Conservation (phyloP, 140 eudicot species). For the Ambrosia hybrid region DNA sequence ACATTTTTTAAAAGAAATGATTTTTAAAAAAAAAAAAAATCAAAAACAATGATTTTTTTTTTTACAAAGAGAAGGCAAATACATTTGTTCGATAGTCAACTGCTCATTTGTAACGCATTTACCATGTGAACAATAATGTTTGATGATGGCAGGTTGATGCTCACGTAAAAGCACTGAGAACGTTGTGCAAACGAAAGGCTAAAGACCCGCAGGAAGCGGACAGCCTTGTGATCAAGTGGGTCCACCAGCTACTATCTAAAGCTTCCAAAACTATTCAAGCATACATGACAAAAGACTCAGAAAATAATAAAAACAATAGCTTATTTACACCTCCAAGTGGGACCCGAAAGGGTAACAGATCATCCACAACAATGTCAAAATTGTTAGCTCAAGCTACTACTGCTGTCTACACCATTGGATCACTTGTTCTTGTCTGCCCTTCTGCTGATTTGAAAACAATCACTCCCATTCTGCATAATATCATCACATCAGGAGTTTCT, state of each 20-base stretch:
- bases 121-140: background rate
- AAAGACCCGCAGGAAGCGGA: constrained; percentile 62
- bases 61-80: background rate
- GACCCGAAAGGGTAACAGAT: constrained; percentile 37
- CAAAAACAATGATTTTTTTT: too few relatives aligned
- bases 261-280: constrained; percentile 59
- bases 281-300: constrained; percentile 53
- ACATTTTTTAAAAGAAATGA: background rate
- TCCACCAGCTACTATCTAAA: constrained; percentile 59
- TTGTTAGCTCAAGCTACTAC: constrained; percentile 45
- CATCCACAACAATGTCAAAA: constrained; percentile 44
- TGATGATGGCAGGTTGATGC: constrained; percentile 70
- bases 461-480: constrained; percentile 62
- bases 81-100: background rate
- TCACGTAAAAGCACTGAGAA: constrained; percentile 84
- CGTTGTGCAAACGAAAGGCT: constrained; percentile 82
- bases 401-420: constrained; percentile 88
- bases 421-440: constrained; percentile 79
- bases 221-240: constrained; percentile 67
- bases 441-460: constrained; percentile 52
- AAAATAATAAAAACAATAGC: constrained; percentile 39
- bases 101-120: background rate
- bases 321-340: constrained; percentile 62
- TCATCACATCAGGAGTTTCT: constrained; percentile 72
- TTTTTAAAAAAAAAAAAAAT: too few relatives aligned